These are phyloP conservation scores for Pyrus betulifolia DNA, from an alignment of 306 rosid species.

Conservation along the genomic window DNA sequence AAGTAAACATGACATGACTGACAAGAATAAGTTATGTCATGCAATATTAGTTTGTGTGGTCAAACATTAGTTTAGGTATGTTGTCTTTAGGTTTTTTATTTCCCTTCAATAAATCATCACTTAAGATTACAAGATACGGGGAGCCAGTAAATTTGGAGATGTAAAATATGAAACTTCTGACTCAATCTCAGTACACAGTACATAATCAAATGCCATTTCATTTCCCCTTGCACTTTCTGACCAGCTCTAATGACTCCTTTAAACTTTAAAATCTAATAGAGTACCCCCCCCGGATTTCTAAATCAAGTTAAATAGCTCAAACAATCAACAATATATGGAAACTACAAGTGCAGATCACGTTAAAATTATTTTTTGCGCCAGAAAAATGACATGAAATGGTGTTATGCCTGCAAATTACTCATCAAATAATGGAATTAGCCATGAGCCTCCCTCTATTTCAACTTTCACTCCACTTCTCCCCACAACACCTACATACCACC, in stretches of 20 bases:
- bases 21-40: no score
- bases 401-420: not conserved
- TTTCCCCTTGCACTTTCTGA: not conserved
- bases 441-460: not conserved
- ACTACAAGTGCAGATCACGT: not conserved
- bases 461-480: not conserved
- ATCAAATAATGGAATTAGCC: not conserved
- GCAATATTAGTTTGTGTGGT: not conserved
- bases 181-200: not conserved
- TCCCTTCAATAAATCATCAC: not conserved
- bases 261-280: not conserved
- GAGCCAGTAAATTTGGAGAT: not conserved
- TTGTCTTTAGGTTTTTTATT: not conserved
- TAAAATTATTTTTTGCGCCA: not conserved
- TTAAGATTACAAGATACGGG: not conserved
- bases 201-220: not conserved
- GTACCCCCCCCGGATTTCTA: not conserved
- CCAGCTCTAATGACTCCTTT: not conserved
- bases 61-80: not conserved
- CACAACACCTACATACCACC: not conserved
- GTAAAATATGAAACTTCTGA: not conserved
- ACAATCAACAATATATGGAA: not conserved
- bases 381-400: not conserved
- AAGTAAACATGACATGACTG: not conserved
- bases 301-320: not conserved